Base-by-base conservation (phyloP, 129 eudicot genomes). In the Flaveria robusta region DNA sequence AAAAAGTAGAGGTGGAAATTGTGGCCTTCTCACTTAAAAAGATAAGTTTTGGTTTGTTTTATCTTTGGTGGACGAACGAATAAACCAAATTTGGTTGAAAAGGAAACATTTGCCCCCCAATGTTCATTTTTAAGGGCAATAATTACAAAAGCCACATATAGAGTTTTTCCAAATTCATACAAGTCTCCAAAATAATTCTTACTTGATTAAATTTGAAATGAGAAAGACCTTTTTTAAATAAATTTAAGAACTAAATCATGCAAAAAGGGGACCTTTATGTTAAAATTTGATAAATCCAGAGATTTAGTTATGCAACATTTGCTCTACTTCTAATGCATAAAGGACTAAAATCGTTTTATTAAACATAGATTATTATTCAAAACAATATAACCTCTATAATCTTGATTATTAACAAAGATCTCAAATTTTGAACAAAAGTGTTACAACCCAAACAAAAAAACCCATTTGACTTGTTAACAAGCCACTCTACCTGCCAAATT, bases 391-490 rank as follows among this genome's bases (percentile, higher is more conserved):
- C 56, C 56, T 50, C 13, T 50, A 19, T 16, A 16, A 50, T 50
- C 22, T 0, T 55, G 7, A 6, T 55, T 55, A 55, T 19, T 55
- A 7, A 51, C 22, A 51, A 5, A 5, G 7, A 51, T 51, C n/a
- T 51, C 23, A 16, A 51, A 51, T 1, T 16, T 16, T 51, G 10
- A n/a, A 10, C 49, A 51, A n/a, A 55, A 55, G 26, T 55, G 62
- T 55, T 8, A 55, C 26, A 20, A 1, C 11, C 11, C 31, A 66
- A 20, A 47, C 5, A 47, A 12, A 54, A 52, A 54, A 55, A 8
- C 26, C 62, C 27, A 24, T 69, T 69, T 24, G 60, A 69, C 56
- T 60, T 7, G 22, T 46, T 46, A 67, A 15, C 72, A 42, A 42
- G 16, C 20, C 55, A 24, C 24, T n/a, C 41, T 7, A 4, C 45